Base-by-base conservation (phyloP, 2,329 filamentous ascomycete genomes). In the Tolypocladium tropicale region DNA sequence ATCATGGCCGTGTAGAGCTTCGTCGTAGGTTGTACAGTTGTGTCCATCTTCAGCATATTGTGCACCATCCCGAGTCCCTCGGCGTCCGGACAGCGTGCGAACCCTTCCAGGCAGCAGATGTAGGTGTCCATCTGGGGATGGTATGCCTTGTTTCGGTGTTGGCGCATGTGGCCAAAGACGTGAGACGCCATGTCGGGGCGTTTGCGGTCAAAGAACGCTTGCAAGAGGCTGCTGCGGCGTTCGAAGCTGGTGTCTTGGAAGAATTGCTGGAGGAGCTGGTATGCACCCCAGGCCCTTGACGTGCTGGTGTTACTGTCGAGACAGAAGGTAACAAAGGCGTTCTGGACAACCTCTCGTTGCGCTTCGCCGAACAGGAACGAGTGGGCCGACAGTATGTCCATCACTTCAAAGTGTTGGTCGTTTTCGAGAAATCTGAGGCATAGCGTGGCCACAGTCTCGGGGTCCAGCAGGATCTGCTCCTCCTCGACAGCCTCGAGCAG, bases 31-130 rank as follows among this genome's bases (percentile, higher is more conserved):
- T 92, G 84, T 39, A 97, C 79, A 46, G 83, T 81, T n/a, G 85
- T 80, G 69, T 99, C 94, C 69, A 96, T 85, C 73, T 96, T 97
- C 62, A 96, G 78, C 83, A 96, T 93, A 67, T 96, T 96, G 74
- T 96, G 88, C 2, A 95, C 82, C 59, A 88, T 82, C 57, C 84
- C 82, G 23, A 96, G 74, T 46, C 84, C 84, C 56, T 89, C 84
- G 1, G 73, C 33, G 55, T 76, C 73, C 1, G 72, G 72, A 46
- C 73, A 71, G n/a, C 71, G 70, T 4, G 86, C 85, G 28, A 96
- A 81, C 2, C 90, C 89, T 58, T 89, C 82, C 56, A 97, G 86
- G 59, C 86, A 92, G 36, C 79, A 74, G 4, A 89, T 80, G 67
- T 99, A 99, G 6, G 88, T 88, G 49, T 89, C 84, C 11, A 81